Base-by-base conservation (phyloP, 2,329 filamentous ascomycete genomes). In the Trichophaea hybrida region DNA sequence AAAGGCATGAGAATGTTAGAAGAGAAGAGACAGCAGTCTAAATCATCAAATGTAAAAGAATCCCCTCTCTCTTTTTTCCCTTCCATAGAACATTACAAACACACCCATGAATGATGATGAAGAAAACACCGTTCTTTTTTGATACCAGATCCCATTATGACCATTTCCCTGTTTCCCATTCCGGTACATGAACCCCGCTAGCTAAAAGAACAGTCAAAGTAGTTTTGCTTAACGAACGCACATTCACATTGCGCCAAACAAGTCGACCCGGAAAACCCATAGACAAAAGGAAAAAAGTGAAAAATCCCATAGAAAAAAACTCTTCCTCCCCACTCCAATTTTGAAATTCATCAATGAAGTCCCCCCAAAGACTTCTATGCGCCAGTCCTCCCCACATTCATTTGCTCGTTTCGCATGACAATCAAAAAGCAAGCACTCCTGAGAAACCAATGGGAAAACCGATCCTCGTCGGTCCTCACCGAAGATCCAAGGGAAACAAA, bases 391-490 rank as follows among this genome's bases (percentile, higher is more conserved):
- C 13, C 12, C 48, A 54, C 31, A 37, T 54, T 15, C 6, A 31
- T 38, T 35, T 38, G 37, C 51, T 35, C 51, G n/a, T 54, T 37
- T 37, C 34, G 51, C 24, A 35, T 54, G 32, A 40, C 51, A 50
- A n/a, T 15, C 34, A 54, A 54, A 38, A 13, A 38, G 24, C 12
- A 15, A 38, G n/a, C 12, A 35, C 32, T 8, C 10, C 10, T 2
- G 1, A 4, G 33, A 15, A 35, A 15, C 13, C 24, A 54, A 17
- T 12, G n/a, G 8, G 33, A 12, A 54, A 54, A 24, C 12, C 51
- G 55, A 46, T 57, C 13, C 48, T 40, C 10, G 34, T 54, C 55
- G 55, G 63, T 51, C 54, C 10, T 34, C 51, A 35, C 32, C 35
- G 6, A 56, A 44, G 38, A 44, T 44, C 12, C 38, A 56, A 44